phyloP scores from a whole-genome alignment of 768 basidiomycete species.

The Auriculariales sp. region DNA sequence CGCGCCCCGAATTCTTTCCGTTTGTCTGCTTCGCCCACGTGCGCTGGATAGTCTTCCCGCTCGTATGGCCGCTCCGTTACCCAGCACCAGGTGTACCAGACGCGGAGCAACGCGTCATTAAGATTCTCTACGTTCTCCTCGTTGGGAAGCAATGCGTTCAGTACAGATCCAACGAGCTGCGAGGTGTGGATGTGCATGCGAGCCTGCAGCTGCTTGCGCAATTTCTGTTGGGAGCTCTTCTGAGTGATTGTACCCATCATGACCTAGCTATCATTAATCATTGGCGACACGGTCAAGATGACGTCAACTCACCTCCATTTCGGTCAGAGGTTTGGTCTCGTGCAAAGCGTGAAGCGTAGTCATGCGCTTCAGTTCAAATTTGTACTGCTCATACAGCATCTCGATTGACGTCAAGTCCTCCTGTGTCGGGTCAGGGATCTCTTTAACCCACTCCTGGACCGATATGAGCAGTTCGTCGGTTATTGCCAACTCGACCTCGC shows the following conservation, averaged over 20 bases:
- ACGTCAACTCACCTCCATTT: too few species aligned
- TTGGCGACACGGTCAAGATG: too few species aligned
- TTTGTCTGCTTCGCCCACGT: not conserved
- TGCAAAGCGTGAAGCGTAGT: constrained; percentile 51
- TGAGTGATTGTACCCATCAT: constrained; percentile 63
- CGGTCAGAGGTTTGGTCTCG: constrained; percentile 39
- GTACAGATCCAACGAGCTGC: constrained; percentile 37
- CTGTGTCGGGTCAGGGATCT: too few species aligned
- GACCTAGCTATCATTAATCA: too few species aligned
- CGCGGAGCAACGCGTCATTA: not conserved
- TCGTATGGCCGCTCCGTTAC: not conserved
- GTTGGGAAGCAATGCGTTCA: constrained; percentile 16
- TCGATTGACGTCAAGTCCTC: constrained; percentile 16
- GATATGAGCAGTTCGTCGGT: too few species aligned
- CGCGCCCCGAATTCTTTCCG: not conserved
- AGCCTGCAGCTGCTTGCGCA: constrained; percentile 41
- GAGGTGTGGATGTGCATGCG: constrained; percentile 46
- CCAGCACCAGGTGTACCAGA: not conserved
- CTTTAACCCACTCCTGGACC: not conserved
- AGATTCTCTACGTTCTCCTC: not conserved
- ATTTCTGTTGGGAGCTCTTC: constrained; percentile 47
- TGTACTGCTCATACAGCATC: constrained; percentile 35
- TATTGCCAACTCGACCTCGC: not conserved
- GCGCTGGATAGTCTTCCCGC: too few species aligned
- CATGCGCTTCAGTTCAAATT: constrained; percentile 56